These are phyloP conservation scores for Trifolium dubium DNA, from an alignment of 306 rosid species.

Conservation along the genomic window DNA sequence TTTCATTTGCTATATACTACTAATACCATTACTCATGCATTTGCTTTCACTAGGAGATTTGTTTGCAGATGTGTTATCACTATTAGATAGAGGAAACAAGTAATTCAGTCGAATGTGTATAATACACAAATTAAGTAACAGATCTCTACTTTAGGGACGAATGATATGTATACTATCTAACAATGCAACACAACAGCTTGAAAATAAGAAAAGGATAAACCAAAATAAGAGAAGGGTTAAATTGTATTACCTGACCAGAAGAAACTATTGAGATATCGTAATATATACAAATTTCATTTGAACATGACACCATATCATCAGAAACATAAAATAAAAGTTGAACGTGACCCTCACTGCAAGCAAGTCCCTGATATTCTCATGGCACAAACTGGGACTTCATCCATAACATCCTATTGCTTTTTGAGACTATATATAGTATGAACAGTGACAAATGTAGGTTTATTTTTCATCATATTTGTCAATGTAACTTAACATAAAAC, in stretches of 20 bases:
- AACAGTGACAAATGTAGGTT: not conserved
- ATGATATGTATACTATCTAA: not conserved
- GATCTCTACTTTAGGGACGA: not conserved
- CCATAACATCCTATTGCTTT: not conserved
- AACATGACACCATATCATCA: not conserved
- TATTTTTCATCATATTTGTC: slow-evolving; percentile 58
- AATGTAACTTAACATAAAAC: slow-evolving; percentile 77
- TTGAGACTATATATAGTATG: not conserved
- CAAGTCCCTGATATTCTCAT: not conserved
- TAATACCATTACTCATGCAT: not conserved
- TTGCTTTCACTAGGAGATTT: not conserved
- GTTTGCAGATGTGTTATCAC: not conserved
- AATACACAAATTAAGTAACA: not conserved
- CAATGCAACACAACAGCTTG: not conserved
- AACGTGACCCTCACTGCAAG: slow-evolving; percentile 4
- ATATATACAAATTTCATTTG: slow-evolving; percentile 21
- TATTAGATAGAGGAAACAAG: too few relatives aligned
- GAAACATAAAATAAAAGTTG: not conserved
- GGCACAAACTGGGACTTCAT: slow-evolving; percentile 20
- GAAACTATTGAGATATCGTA: not conserved
- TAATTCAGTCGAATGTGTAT: not conserved
- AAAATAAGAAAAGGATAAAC: not conserved
- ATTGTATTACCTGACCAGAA: not conserved
- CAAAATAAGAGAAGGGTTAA: not conserved
- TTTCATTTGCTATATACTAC: not conserved